Percentiles rank a stretch among this genome's conserved stretches.
phyloP scores from a whole-genome alignment of 2,329 filamentous ascomycete species.

The Mycosphaerella sp. region DNA sequence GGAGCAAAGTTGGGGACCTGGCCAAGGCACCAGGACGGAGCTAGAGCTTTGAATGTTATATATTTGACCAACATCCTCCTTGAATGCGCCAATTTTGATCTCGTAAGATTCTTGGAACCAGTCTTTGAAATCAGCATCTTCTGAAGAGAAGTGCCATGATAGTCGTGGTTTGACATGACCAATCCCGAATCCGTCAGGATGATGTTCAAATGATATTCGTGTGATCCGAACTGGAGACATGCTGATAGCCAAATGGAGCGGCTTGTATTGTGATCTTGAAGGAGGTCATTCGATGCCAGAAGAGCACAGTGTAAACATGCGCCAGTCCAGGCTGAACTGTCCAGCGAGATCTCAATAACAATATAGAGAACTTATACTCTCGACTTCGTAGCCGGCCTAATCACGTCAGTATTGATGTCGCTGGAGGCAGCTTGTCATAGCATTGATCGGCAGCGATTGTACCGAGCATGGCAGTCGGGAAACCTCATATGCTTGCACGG shows the following conservation, averaged over 20 bases:
- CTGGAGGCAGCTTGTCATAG: not conserved
- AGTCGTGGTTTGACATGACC: conserved; percentile 1
- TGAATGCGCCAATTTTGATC: not conserved
- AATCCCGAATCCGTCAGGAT: conserved; percentile 3
- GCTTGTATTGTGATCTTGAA: not conserved
- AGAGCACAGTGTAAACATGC: not conserved
- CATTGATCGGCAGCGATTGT: not conserved
- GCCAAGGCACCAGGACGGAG: conserved; percentile 2
- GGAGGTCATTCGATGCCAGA: not conserved
- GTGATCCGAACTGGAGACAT: not conserved
- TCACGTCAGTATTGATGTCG: not conserved
- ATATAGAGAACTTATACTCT: not conserved
- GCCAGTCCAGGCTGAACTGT: too few relatives aligned
- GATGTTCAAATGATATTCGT: conserved; percentile 4
- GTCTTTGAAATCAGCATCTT: not conserved
- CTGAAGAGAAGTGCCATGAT: conserved; percentile 5
- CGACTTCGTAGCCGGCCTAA: not conserved
- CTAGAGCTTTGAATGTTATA: not conserved
- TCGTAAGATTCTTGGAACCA: conserved; percentile 5
- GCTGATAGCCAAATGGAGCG: not conserved
- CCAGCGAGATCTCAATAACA: too few relatives aligned
- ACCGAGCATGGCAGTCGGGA: not conserved
- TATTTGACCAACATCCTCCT: not conserved
- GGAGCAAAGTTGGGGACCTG: not conserved
- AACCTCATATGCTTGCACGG: not conserved